Base-by-base conservation (phyloP, 331 rosid genomes). In the Acacia pycnantha region DNA sequence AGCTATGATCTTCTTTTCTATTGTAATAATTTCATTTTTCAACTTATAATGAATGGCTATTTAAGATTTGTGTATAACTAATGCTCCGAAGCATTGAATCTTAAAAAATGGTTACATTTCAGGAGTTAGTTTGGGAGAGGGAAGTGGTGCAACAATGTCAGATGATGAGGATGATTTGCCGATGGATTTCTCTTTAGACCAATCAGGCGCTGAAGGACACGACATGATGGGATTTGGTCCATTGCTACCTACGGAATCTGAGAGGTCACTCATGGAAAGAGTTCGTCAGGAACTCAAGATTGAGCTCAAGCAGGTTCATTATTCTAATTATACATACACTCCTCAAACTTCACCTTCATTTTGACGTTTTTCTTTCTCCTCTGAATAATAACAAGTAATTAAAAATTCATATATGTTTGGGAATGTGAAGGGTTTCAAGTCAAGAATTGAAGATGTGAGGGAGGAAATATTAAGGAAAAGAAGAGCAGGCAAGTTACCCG, bases 221-320 rank as follows among this genome's bases (percentile, higher is more conserved):
- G 98, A 96, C 89, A 88, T 91, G 94, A 92, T 96, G 97, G 98
- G 99, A 51, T 90, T 96, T 64, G 99, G 99, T 46, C 98, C 97
- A 6, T 84, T 93, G 14, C 94, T 93, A 82, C 99, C 99, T 3
- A 96, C 99, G 1, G 99, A 96, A 85, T 93, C 99, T 21, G 99
- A 96, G 81, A 87, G 99, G 78, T 92, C 99, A 2, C 81, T 96
- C 3, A 96, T 96, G 99, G 99, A 96, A 81, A 85, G 98, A 73
- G 99, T 96, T 79, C 94, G 99, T 14, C 99, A 93, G 56, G 99
- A 96, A 84, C 85, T 96, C 13, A 96, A 96, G 90, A 94, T 96
- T 74, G 99, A 96, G 83, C 92, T 96, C 22, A 96, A 96, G 87
- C 99, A 95, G 99, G 99, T 95, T 78, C 80, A 47, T 75, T 24